A percentile compares a stretch with the other conserved stretches of the same genome.
These are phyloP conservation scores for Andrographis paniculata DNA, from an alignment of 305 asterid genomes.

Conservation along the genomic window DNA sequence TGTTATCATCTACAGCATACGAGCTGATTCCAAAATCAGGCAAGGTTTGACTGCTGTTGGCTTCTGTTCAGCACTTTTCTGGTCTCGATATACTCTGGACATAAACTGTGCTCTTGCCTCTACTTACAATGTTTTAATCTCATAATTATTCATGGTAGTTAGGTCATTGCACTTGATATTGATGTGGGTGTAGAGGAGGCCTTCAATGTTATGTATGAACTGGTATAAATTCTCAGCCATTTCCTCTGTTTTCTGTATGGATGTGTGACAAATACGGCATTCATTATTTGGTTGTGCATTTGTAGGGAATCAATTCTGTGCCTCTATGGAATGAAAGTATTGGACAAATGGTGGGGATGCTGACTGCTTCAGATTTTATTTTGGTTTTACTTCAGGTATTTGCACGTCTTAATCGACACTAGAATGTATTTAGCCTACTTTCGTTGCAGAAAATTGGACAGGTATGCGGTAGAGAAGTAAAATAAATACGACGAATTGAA, in stretches of 20 bases:
- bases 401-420: background rate
- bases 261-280: background rate
- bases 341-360: conserved; percentile 45
- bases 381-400: conserved; percentile 54
- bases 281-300: conserved; percentile 3
- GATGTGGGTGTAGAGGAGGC: conserved; percentile 50
- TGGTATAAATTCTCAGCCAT: conserved; percentile 28
- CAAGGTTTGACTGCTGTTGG: conserved; percentile 49
- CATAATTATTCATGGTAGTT: conserved; percentile 15
- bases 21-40: conserved; percentile 63
- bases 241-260: background rate
- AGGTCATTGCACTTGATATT: conserved; percentile 47
- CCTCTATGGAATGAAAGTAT: conserved; percentile 52
- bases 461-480: conserved; percentile 23
- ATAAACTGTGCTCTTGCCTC: background rate
- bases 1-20: conserved; percentile 39
- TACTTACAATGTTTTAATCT: background rate
- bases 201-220: conserved; percentile 47
- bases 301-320: conserved; percentile 41
- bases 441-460: too few species aligned
- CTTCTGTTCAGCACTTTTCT: background rate
- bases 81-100: conserved; percentile 9
- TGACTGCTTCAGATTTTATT: conserved; percentile 73
- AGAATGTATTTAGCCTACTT: background rate
- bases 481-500: background rate